A percentile compares a stretch with the other conserved stretches of the same genome.
These are phyloP conservation scores for Botryosphaeria agaves DNA, from an alignment of 2,329 filamentous ascomycete genomes.

Conservation along the genomic window DNA sequence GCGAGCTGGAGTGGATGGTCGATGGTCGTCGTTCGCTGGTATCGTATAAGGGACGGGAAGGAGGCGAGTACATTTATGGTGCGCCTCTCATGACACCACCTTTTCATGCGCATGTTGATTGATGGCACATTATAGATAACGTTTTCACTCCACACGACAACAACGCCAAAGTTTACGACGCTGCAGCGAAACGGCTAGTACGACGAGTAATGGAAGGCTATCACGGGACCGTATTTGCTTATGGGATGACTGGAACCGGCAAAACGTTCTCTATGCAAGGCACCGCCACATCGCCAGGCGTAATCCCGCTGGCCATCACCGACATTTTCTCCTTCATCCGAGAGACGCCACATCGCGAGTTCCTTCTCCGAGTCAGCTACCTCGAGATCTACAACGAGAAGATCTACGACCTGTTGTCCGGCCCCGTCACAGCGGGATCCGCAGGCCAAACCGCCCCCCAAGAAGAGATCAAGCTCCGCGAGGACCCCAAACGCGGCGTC, in stretches of 20 bases:
- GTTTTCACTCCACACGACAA: constrained; percentile 90
- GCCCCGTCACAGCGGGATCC: constrained; percentile 30
- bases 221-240: constrained; percentile 94
- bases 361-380: constrained; percentile 89
- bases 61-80: constrained; percentile 88
- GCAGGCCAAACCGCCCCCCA: constrained; percentile 33
- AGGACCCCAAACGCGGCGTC: constrained; percentile 90
- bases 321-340: constrained; percentile 99
- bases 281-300: constrained; percentile 84
- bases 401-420: constrained; percentile 81
- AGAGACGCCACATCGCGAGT: constrained; percentile 88
- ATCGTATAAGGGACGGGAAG: constrained; percentile 72
- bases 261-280: constrained; percentile 99
- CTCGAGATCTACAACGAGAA: constrained; percentile 98
- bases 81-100: constrained; percentile 14
- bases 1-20: constrained; percentile 80
- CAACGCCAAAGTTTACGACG: constrained; percentile 88
- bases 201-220: constrained; percentile 98
- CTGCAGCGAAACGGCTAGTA: constrained; percentile 82
- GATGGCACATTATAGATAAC: constrained; percentile 48
- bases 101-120: neutral
- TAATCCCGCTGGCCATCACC: constrained; percentile 92
- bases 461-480: constrained; percentile 92
- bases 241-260: constrained; percentile 96
- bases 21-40: constrained; percentile 71